Percentiles rank a stretch among this genome's conserved stretches.
Conservation (phyloP, 345 rosid genomes). For the Eucalyptus pauciflora region DNA sequence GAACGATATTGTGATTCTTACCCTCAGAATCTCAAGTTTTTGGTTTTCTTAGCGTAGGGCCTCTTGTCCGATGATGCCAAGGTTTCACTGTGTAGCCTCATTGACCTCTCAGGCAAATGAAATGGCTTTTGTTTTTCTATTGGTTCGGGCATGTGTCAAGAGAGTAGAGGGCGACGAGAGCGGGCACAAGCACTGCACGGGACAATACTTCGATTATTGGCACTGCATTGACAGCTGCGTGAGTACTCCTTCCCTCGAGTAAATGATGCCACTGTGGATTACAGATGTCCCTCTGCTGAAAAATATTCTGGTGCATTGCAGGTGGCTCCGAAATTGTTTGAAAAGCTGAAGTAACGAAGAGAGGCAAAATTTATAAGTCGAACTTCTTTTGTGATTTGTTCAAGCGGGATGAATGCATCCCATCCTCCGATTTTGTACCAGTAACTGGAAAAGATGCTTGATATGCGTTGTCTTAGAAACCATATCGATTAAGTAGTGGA, state of each 20-base stretch:
- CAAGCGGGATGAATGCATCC: background rate
- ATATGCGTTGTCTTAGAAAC: background rate
- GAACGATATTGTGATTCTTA: background rate
- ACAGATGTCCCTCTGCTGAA: background rate
- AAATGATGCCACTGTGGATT: background rate
- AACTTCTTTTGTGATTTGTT: background rate
- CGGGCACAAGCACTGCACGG: constrained; percentile 90
- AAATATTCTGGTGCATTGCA: constrained; percentile 1
- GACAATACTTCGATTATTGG: constrained; percentile 82
- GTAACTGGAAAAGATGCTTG: background rate
- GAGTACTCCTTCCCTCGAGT: constrained; percentile 8
- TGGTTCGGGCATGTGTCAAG: constrained; percentile 71
- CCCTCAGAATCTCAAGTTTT: background rate
- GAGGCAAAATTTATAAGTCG: background rate
- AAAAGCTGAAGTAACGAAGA: constrained; percentile 33
- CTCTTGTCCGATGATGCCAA: background rate
- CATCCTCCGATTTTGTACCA: background rate
- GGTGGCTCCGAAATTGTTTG: constrained; percentile 54
- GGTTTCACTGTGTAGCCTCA: background rate
- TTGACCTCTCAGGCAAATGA: background rate
- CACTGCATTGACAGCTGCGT: constrained; percentile 73
- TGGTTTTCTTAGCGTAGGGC: background rate
- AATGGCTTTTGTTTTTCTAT: background rate
- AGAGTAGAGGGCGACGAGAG: constrained; percentile 79
- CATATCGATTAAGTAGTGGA: background rate